Percentiles rank a stretch among this genome's conserved stretches.
These are phyloP conservation scores for Juglanconis oblonga DNA, from an alignment of 2,329 filamentous ascomycete genomes.

Conservation along the genomic window DNA sequence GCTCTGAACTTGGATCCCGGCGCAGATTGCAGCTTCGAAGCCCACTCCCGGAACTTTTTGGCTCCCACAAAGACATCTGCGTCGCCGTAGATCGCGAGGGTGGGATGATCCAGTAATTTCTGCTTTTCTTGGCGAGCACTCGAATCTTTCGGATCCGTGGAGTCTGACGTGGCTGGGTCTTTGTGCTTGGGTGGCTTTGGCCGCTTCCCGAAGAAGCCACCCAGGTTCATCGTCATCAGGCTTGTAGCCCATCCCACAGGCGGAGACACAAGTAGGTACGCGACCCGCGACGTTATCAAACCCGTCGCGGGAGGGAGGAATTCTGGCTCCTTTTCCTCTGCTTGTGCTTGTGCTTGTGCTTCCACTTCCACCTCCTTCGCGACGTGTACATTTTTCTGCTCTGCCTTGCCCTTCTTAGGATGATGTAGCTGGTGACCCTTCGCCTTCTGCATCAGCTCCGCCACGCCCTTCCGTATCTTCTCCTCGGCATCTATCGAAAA, in stretches of 20 bases:
- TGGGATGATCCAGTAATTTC: slow-evolving; percentile 57
- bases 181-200: slow-evolving; percentile 8
- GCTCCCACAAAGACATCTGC: slow-evolving; percentile 70
- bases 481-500: slow-evolving; percentile 44
- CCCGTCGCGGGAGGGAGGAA: slow-evolving; percentile 29
- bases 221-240: slow-evolving; percentile 60
- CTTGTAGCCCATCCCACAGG: slow-evolving; percentile 58
- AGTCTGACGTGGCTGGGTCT: slow-evolving; percentile 1
- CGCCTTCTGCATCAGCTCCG: slow-evolving; percentile 44
- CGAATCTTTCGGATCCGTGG: neutral
- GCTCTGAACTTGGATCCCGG: slow-evolving; percentile 39
- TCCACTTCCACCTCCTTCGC: neutral
- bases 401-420: slow-evolving; percentile 2
- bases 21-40: slow-evolving; percentile 41
- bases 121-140: slow-evolving; percentile 29
- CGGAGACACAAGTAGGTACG: slow-evolving; percentile 68
- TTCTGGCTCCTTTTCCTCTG: slow-evolving; percentile 23
- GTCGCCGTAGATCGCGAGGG: slow-evolving; percentile 72
- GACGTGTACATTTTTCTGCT: neutral
- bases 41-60: slow-evolving; percentile 66
- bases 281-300: slow-evolving; percentile 37
- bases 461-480: slow-evolving; percentile 43
- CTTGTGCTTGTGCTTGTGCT: slow-evolving; percentile 19
- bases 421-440: slow-evolving; percentile 26
- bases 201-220: slow-evolving; percentile 25